These are phyloP conservation scores for Phytophthora sp. DNA, from an alignment of 352 stramenopile genomes.

Conservation along the genomic window DNA sequence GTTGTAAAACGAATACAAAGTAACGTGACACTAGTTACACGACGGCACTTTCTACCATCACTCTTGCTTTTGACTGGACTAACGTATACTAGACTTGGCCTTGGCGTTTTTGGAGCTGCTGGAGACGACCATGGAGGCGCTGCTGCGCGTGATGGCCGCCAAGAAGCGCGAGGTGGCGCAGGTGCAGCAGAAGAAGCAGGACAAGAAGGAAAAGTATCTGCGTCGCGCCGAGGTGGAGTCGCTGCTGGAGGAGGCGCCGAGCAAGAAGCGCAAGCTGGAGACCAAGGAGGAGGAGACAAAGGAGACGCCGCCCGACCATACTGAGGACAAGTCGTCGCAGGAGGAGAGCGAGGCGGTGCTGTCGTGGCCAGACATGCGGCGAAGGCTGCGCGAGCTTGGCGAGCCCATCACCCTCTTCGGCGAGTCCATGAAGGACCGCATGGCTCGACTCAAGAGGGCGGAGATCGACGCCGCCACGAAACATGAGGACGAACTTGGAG, in stretches of 20 bases:
- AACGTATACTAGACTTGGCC: too few relatives aligned
- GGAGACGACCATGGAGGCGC: constrained; percentile 79
- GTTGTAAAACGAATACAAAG: too few relatives aligned
- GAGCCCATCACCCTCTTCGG: constrained; percentile 91
- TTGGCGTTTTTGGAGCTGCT: too few relatives aligned
- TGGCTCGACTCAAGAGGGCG: constrained; percentile 63
- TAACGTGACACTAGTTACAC: too few relatives aligned
- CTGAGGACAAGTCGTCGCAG: constrained; percentile 1
- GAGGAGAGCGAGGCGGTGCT: constrained; percentile 42
- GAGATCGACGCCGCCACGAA: constrained; percentile 73
- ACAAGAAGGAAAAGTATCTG: constrained; percentile 80
- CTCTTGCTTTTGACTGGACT: too few relatives aligned
- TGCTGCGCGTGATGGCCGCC: constrained; percentile 76
- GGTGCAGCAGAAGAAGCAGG: constrained; percentile 54
- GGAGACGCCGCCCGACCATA: too few relatives aligned
- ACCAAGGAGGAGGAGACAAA: not conserved
- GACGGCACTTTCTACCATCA: too few relatives aligned
- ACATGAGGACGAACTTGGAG: constrained; percentile 73
- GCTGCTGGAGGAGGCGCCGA: constrained; percentile 41
- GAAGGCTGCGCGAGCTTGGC: constrained; percentile 78
- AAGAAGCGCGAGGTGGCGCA: constrained; percentile 83
- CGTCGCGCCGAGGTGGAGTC: constrained; percentile 77
- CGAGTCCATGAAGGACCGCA: constrained; percentile 67
- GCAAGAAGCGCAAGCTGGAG: not conserved
- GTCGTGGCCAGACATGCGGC: constrained; percentile 79